These are phyloP conservation scores for Crithidia thermophila DNA, from an alignment of 208 protist genomes.

Conservation along the genomic window DNA sequence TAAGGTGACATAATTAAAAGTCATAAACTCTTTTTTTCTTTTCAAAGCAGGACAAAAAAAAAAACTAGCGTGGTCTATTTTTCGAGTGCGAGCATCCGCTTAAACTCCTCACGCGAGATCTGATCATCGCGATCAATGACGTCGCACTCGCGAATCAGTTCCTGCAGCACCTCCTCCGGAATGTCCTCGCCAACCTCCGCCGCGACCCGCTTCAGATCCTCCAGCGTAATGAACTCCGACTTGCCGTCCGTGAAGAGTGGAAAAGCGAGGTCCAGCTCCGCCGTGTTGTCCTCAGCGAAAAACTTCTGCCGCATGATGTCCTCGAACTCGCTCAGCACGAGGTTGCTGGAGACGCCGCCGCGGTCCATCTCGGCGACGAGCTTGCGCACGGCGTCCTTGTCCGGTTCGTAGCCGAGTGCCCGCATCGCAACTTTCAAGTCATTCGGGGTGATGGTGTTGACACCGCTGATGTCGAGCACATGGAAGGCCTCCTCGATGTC, in stretches of 20 bases:
- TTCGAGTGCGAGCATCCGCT: slow-evolving; percentile 89
- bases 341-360: slow-evolving; percentile 88
- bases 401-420: slow-evolving; percentile 95
- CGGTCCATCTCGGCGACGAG: slow-evolving; percentile 94
- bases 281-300: slow-evolving; percentile 85
- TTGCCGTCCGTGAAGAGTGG: slow-evolving; percentile 95
- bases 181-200: slow-evolving; percentile 95
- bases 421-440: slow-evolving; percentile 95
- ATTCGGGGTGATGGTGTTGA: slow-evolving; percentile 92
- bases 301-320: slow-evolving; percentile 92
- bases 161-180: slow-evolving; percentile 95
- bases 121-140: slow-evolving; percentile 93
- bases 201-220: slow-evolving; percentile 96
- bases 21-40: too few species aligned
- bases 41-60: background rate
- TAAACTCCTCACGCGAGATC: slow-evolving; percentile 95
- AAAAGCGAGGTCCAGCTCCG: slow-evolving; percentile 95
- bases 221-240: slow-evolving; percentile 95
- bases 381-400: slow-evolving; percentile 92
- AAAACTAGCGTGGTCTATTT: slow-evolving; percentile 15
- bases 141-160: slow-evolving; percentile 96
- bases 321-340: slow-evolving; percentile 91
- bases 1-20: too few species aligned
- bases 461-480: slow-evolving; percentile 95
- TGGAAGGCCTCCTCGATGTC: slow-evolving; percentile 96